phyloP scores from a whole-genome alignment of 225 moss, liverwort and hornwort species.

The Physcomitrellopsis africana region DNA sequence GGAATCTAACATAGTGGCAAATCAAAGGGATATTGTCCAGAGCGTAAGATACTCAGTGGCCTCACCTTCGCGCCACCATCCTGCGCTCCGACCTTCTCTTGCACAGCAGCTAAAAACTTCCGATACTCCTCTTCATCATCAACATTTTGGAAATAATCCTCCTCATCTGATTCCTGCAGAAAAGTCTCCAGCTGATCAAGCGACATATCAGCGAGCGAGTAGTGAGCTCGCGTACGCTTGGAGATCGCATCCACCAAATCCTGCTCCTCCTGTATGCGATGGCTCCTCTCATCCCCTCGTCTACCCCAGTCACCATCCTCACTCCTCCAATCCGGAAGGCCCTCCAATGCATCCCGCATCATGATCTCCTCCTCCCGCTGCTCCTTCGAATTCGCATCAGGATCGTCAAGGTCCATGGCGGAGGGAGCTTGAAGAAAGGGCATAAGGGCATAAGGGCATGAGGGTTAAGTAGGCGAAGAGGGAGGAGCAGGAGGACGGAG shows the following conservation, averaged over 20 bases:
- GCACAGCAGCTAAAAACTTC: slow-evolving; percentile 89
- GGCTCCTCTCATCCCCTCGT: slow-evolving; percentile 37
- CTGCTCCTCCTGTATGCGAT: slow-evolving; percentile 53
- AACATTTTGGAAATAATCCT: slow-evolving; percentile 91
- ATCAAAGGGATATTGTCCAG: not conserved
- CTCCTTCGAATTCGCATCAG: too few relatives aligned
- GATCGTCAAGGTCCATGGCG: too few relatives aligned
- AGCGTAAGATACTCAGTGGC: not conserved
- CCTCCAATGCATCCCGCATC: slow-evolving; percentile 55
- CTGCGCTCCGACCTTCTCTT: slow-evolving; percentile 55
- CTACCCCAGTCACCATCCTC: slow-evolving; percentile 40
- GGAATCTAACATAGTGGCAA: not conserved
- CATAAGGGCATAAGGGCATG: too few relatives aligned
- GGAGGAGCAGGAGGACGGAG: too few relatives aligned
- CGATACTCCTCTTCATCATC: slow-evolving; percentile 96
- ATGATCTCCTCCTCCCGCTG: not conserved
- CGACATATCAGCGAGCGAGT: slow-evolving; percentile 93
- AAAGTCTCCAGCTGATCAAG: slow-evolving; percentile 96
- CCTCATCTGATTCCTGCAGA: slow-evolving; percentile 96
- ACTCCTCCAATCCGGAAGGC: slow-evolving; percentile 49
- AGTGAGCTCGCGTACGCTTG: slow-evolving; percentile 93
- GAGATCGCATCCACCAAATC: slow-evolving; percentile 73
- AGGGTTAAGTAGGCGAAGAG: too few relatives aligned
- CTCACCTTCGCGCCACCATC: slow-evolving; percentile 40
- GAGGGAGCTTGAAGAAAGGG: too few relatives aligned